phyloP scores from a whole-genome alignment of 768 basidiomycete genomes.

The Amanita muscaria region DNA sequence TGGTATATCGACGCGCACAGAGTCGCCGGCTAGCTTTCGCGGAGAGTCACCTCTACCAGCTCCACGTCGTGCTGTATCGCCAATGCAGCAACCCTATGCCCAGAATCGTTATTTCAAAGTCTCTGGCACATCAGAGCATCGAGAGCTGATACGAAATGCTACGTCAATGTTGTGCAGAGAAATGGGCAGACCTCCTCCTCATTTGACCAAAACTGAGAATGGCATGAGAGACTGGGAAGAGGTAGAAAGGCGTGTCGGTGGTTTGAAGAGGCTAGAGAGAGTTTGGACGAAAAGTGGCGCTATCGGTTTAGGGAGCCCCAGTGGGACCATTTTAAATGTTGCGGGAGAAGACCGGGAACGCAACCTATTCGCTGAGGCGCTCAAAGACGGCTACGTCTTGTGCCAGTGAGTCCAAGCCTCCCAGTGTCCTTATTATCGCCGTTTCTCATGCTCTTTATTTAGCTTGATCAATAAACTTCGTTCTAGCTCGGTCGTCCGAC shows the following conservation, averaged over 20 bases:
- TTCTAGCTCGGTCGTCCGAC: conserved; percentile 47
- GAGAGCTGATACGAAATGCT: conserved; percentile 62
- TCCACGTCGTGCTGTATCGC: conserved; percentile 37
- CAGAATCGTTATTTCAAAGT: conserved; percentile 55
- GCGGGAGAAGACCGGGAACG: conserved; percentile 70
- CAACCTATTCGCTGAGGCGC: conserved; percentile 60
- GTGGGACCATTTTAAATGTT: conserved; percentile 19
- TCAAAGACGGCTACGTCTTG: conserved; percentile 79
- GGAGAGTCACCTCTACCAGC: conserved; percentile 36
- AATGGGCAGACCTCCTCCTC: conserved; percentile 49
- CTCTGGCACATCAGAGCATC: conserved; percentile 52
- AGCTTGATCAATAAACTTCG: conserved; percentile 78
- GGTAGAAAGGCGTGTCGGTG: conserved; percentile 57
- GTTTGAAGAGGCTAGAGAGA: conserved; percentile 59
- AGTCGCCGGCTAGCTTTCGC: conserved; percentile 15
- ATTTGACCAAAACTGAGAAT: conserved; percentile 40
- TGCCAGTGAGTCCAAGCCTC: conserved; percentile 67
- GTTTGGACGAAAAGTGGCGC: conserved; percentile 65
- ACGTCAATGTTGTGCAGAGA: conserved; percentile 59
- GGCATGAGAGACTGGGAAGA: conserved; percentile 61
- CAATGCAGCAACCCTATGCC: conserved; percentile 39
- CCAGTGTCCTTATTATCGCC: conserved; percentile 15
- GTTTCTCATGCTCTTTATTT: conserved; percentile 4
- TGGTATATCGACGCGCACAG: neutral
- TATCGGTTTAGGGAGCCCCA: conserved; percentile 28